Evolutionary conservation across 352 stramenopile species (phyloP), one percentile per base, ranked within the genome.

Genomic region (Globisporangium paroecandrum): DNA sequence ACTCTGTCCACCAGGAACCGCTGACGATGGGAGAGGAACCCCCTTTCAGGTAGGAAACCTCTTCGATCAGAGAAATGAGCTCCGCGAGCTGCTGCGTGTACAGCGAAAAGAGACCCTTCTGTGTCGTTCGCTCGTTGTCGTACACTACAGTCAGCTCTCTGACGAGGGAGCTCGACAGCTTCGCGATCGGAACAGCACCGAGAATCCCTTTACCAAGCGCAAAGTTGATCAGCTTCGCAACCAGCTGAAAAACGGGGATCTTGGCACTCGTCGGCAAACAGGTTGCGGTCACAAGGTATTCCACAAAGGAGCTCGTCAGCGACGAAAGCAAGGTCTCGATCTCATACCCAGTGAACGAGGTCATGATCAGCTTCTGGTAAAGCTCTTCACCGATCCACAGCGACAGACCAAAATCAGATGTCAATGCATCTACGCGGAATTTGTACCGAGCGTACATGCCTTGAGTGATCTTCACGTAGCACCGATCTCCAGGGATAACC

Each of bases 391-490:
- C 78, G 18, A 94, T 76, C 86, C 86, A 94, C 27, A 90, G 62
- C 8, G 82, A 81, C n/a, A 92, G 75, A 18, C 84, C 84, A 68
- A 94, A 90, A 65, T 90, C 78, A 24, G 77, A 69, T 9, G 82
- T 89, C 18, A 94, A 70, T 8, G 82, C 75, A 70, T 89, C 79
- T 18, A 92, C 86, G 57, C 82, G 82, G 69, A 94, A 89, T 65
- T 94, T 94, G 72, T 94, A 94, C 27, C 84, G 77, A 27, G 83
- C 83, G 54, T 91, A 94, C 15, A 77, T 66, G 8, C 79, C 82
- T 46, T 90, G 78, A 3, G 78, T 79, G 5, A 86, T 82, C 51
- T 81, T 81, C 20, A 91, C 77, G 61, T 83, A 94, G 65, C 86
- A 92, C 34, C 69, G 72, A 49, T 91, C 81, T 10, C 82, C 79